Evolutionary conservation across 176 grass and related monocot species (phyloP).

Genomic region (Avena insularis): DNA sequence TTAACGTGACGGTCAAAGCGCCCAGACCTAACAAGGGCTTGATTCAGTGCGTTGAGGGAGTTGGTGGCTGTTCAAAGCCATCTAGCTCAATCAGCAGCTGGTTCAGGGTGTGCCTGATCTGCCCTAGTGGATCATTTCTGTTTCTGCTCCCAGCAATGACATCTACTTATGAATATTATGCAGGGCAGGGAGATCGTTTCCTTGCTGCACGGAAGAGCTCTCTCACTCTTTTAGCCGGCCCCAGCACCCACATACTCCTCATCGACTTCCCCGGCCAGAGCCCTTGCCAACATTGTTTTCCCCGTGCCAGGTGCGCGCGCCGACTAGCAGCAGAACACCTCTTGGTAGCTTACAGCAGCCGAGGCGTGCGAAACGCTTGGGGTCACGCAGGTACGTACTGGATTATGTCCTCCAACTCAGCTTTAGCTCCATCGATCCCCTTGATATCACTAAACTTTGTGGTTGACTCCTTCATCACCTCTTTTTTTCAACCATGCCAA

Average conservation of each 20-base stretch:
- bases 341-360: conserved; percentile 1
- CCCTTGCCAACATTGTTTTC: conserved; percentile 23
- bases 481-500: not conserved
- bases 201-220: not conserved
- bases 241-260: not conserved
- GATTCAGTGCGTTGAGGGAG: conserved; percentile 81
- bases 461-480: not conserved
- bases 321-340: not conserved
- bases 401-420: not conserved
- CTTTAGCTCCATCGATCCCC: conserved; percentile 5
- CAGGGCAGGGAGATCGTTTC: conserved; percentile 10
- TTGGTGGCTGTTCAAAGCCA: conserved; percentile 94
- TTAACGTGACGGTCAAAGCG: conserved; percentile 83
- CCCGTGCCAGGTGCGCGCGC: not conserved
- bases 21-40: conserved; percentile 78
- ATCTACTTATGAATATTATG: not conserved
- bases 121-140: not conserved
- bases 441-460: not conserved
- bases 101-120: conserved; percentile 58
- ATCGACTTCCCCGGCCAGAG: not conserved
- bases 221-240: not conserved
- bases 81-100: conserved; percentile 89
- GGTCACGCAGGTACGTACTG: conserved; percentile 17
- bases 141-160: not conserved
- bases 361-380: not conserved